Evolutionary conservation across 768 basidiomycete genomes (phyloP), one percentile per base, ranked within the genome.

Genomic region (Lactarius trivialis): DNA sequence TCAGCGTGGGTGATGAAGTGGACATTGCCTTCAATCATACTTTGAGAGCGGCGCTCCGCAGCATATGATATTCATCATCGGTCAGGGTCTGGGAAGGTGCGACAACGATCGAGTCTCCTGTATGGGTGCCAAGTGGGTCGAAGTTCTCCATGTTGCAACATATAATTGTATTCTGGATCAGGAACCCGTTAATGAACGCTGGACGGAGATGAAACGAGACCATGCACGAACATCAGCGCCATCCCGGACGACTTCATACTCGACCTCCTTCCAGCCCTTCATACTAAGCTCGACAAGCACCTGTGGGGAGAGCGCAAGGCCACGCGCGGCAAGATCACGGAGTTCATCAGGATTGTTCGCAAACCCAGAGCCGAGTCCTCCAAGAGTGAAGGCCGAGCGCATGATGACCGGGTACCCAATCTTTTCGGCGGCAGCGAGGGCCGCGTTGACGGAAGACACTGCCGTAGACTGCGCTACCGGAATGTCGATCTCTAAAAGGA

Each of bases 81-180:
- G 96, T 92, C 21, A 99, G 77, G 0, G 97, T 98, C 75, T 99
- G 97, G 4, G 95, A 98, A 1, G 97, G 97, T 3, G 97, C 97
- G 48, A 98, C 94, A 70, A 99, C 97, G 72, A 99, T 99, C 14
- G 97, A 98, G 74, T 98, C 97, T 68, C 97, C 97, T 21, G 97
- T 99, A 74, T 99, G 97, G 26, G 93, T 98, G 66, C 97, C 97
- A 63, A 98, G 88, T 39, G 97, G 97, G 71, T 99, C 97, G 68
- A 99, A 99, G 77, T 99, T 98, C 77, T 98, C 93, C 93, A 96
- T 96, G 75, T 95, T 95, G 77, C 96, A 98, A 78, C 95, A 98
- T 69, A 98, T 98, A 75, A 99, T 99, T 30, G 95, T 98, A 79
- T 98, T 97, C 91, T 93, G 70, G 19, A 49, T n/a, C 55, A 14